A percentile compares a stretch with the other conserved stretches of the same genome.
Conservation (phyloP, 768 basidiomycete genomes). For the Brasilioporus rufonigricans region DNA sequence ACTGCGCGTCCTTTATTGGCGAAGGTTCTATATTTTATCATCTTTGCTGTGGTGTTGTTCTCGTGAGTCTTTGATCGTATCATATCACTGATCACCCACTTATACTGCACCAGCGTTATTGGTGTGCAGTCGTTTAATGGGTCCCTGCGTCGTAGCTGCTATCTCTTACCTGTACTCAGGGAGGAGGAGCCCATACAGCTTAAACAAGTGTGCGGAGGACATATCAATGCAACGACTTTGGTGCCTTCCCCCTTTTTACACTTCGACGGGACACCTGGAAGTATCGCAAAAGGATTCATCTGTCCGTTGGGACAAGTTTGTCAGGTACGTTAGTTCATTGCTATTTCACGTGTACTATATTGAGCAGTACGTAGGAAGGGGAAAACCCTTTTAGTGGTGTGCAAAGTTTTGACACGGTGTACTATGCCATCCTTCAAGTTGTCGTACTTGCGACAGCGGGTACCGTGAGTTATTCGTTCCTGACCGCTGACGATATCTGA, state of each 20-base stretch:
- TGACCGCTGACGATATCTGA: background rate
- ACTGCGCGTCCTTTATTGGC: constrained; percentile 86
- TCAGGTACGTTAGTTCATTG: constrained; percentile 43
- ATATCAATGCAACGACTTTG: constrained; percentile 61
- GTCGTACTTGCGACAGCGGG: constrained; percentile 80
- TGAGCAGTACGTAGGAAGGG: constrained; percentile 44
- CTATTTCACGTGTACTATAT: background rate
- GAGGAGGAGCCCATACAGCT: constrained; percentile 51
- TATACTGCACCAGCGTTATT: constrained; percentile 53
- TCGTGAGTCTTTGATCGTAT: constrained; percentile 49
- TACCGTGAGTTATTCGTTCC: constrained; percentile 47
- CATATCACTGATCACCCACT: background rate
- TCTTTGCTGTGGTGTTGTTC: constrained; percentile 87
- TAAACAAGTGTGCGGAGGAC: constrained; percentile 76
- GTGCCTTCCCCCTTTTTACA: constrained; percentile 42
- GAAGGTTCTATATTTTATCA: constrained; percentile 85
- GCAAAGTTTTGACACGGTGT: constrained; percentile 88
- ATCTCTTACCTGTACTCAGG: constrained; percentile 47
- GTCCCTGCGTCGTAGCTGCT: constrained; percentile 67
- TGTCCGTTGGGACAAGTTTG: constrained; percentile 88
- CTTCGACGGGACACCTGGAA: constrained; percentile 36
- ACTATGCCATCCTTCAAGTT: constrained; percentile 77
- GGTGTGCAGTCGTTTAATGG: constrained; percentile 94
- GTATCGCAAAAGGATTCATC: constrained; percentile 72
- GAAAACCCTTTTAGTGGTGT: constrained; percentile 64